Conservation (phyloP, 2,329 filamentous ascomycete genomes). For the Curvularia sp. region DNA sequence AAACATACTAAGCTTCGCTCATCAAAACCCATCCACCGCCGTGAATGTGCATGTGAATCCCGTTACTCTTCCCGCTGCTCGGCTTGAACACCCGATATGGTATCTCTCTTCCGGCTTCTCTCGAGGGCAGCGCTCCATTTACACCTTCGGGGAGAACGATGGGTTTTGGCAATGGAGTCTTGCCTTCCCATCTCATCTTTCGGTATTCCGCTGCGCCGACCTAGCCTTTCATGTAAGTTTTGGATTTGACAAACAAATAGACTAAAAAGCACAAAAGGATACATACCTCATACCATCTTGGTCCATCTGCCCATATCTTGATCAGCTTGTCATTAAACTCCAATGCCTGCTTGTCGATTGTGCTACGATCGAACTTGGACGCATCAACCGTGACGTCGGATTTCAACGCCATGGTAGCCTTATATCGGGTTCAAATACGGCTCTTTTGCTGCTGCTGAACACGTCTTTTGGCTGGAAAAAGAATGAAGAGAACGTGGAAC, state of each 20-base stretch:
- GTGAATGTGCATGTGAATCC: conserved; percentile 64
- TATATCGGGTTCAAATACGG: background rate
- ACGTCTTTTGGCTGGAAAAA: background rate
- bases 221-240: conserved; percentile 31
- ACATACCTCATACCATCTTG: conserved; percentile 60
- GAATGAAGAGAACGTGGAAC: background rate
- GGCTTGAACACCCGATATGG: conserved; percentile 62
- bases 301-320: conserved; percentile 52
- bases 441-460: background rate
- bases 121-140: conserved; percentile 59
- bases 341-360: conserved; percentile 51
- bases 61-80: conserved; percentile 53
- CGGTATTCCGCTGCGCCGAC: conserved; percentile 63
- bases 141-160: conserved; percentile 56
- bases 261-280: background rate
- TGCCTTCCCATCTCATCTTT: conserved; percentile 60
- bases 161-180: conserved; percentile 60
- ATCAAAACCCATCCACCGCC: conserved; percentile 59
- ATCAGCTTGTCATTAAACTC: conserved; percentile 56
- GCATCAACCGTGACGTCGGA: conserved; percentile 53
- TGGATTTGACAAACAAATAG: background rate
- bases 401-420: conserved; percentile 33
- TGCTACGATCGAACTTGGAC: conserved; percentile 54
- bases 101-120: conserved; percentile 59
- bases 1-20: conserved; percentile 40